Base-by-base conservation (phyloP, 352 stramenopile genomes). In the Globisporangium paddicum region DNA sequence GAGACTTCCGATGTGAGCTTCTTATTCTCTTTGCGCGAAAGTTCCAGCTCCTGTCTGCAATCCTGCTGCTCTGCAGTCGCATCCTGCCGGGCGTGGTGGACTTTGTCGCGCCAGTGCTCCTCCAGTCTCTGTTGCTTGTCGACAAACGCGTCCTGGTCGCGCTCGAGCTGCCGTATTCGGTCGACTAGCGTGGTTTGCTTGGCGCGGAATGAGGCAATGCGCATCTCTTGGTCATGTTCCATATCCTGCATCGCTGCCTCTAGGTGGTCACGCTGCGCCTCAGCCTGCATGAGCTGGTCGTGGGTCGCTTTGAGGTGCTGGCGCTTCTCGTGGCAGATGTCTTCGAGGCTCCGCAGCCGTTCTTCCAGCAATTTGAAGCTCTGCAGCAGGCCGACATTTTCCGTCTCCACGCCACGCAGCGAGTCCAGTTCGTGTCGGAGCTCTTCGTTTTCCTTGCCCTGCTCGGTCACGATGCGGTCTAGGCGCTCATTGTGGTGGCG, bases 361-460 rank as follows among this genome's bases (percentile, higher is more conserved):
- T 82, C 67, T 62, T 89, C 73, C 5, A 89, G 55, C 28, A 85
- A 47, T 45, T 83, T 80, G 28, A 85, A 70, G 38, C 68, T 82
- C 51, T 85, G 73, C 16, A 83, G 61, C 26, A 82, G 66, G 10
- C 67, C 71, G 37, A 79, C 60, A 58, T 89, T 87, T 55, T 89
- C 77, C 38, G 79, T 62, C 42, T 85, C 71, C 23, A 80, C 63
- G 1, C 66, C 75, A 13, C 65, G 71, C 9, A 86, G 38, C 14
- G 68, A 65, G 11, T 58, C 63, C 5, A 86, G 49, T 48, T 84
- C 68, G 1, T 61, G 55, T 7, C 71, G 75, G 11, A 89, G 53
- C 16, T 60, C 66, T 19, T 87, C 69, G 41, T 66, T 80, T n/a
- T 85, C 74, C 19, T 68, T 70, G 11, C 56, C 68, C 11, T 75